phyloP scores from a whole-genome alignment of 192 early-diverging fungal species.

The Jimgerdemannia lactiflua region DNA sequence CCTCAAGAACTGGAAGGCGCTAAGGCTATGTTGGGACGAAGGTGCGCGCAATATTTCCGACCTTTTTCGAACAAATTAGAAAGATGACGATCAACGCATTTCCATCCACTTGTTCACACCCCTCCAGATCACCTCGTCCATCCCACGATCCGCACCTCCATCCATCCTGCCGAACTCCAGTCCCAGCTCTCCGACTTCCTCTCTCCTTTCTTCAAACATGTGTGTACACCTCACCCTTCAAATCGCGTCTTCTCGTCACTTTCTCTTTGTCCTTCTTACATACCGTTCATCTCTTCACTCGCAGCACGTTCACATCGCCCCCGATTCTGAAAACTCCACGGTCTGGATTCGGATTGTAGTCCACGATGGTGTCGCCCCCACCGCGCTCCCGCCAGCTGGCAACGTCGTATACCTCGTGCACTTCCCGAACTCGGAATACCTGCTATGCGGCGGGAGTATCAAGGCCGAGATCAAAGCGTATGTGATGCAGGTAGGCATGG shows the following conservation, averaged over 20 bases:
- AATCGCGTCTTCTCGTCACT: too few species aligned
- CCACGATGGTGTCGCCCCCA: conserved; percentile 35
- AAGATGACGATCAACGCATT: too few species aligned
- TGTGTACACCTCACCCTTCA: conserved; percentile 13
- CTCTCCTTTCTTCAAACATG: conserved; percentile 31
- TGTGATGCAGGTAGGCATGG: conserved; percentile 31
- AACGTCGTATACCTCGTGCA: conserved; percentile 38
- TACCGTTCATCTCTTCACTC: neutral
- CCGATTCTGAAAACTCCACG: conserved; percentile 2
- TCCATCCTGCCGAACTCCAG: neutral
- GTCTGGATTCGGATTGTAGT: conserved; percentile 45
- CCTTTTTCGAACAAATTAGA: too few species aligned
- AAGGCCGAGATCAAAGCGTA: conserved; percentile 36
- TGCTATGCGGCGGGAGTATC: conserved; percentile 25
- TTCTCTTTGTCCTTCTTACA: too few species aligned
- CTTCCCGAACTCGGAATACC: conserved; percentile 38
- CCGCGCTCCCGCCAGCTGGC: conserved; percentile 24
- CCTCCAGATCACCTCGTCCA: neutral
- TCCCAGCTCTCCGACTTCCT: conserved; percentile 16
- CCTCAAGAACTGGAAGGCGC: conserved; percentile 32
- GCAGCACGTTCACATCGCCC: neutral
- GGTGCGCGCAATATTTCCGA: neutral
- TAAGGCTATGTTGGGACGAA: conserved; percentile 23
- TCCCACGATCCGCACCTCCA: neutral
- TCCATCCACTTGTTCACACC: neutral